phyloP scores from a whole-genome alignment of 805 yeast genomes.

The Candida vaughaniae region DNA sequence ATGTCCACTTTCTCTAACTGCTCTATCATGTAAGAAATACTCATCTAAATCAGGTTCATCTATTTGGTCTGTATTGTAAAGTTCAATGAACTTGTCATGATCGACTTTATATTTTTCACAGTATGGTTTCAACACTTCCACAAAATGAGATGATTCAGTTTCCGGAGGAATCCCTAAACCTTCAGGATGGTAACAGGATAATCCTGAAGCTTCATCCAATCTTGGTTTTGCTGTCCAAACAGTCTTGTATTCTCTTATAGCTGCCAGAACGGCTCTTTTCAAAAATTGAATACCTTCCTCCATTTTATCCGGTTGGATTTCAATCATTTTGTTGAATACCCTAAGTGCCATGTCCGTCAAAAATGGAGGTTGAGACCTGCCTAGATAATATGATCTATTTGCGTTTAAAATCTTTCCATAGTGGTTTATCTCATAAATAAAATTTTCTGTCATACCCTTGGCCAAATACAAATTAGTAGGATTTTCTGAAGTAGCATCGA shows the following conservation, averaged over 20 bases:
- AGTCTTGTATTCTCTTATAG: slow-evolving; percentile 78
- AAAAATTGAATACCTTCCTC: slow-evolving; percentile 57
- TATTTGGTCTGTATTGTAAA: slow-evolving; percentile 65
- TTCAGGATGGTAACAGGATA: slow-evolving; percentile 87
- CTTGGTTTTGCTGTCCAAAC: slow-evolving; percentile 84
- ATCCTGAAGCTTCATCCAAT: slow-evolving; percentile 66
- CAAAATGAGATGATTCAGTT: slow-evolving; percentile 88
- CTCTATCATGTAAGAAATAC: slow-evolving; percentile 88
- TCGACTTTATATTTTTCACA: slow-evolving; percentile 57
- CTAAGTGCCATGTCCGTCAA: slow-evolving; percentile 86
- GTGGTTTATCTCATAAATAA: slow-evolving; percentile 82
- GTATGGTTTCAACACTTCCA: slow-evolving; percentile 65
- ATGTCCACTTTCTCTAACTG: slow-evolving; percentile 95
- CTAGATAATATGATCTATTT: slow-evolving; percentile 84
- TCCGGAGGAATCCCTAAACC: slow-evolving; percentile 97
- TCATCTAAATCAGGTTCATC: slow-evolving; percentile 82
- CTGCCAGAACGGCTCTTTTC: slow-evolving; percentile 64
- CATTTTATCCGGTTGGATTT: slow-evolving; percentile 34
- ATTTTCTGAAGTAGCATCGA: slow-evolving; percentile 41
- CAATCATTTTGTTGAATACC: slow-evolving; percentile 60
- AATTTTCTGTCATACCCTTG: slow-evolving; percentile 87
- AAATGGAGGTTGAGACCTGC: slow-evolving; percentile 96
- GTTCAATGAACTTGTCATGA: slow-evolving; percentile 60
- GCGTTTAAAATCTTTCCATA: slow-evolving; percentile 95
- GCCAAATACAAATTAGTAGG: slow-evolving; percentile 63